Base-by-base conservation (phyloP, 805 yeast genomes). In the Ogataea haglerorum region DNA sequence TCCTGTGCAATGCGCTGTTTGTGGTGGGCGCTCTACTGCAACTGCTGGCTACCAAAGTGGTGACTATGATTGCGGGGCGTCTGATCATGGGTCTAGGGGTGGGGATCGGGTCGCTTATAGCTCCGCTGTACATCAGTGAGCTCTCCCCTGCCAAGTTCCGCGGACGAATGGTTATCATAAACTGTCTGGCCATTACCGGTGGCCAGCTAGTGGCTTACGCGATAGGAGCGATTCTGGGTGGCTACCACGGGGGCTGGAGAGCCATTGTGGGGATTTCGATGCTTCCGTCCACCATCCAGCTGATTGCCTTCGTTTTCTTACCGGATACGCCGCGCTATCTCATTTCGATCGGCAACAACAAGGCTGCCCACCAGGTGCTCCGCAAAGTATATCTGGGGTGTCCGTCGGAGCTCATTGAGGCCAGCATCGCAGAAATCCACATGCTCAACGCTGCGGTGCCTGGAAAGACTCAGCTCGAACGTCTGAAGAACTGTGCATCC, bases 321-420 rank as follows among this genome's bases (percentile, higher is more conserved):
- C 79, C 80, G 2, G 81, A 75, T 51, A 75, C 80, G 13, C 81
- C 81, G 24, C 61, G 81, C 44, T 75, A 51, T 53, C 67, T 75
- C 51, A 69, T 75, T 25, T 70, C 70, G 59, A 64, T 64, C 35
- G 70, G 73, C 32, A 61, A 65, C 38, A 39, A 58, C 31, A 65
- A 62, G 2, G 57, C 54, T 29, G 80, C 80, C 10, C 58, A 51
- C 18, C 44, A 50, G 12, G 76, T 73, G 6, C 56, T 74, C 30
- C 53, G 54, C 40, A 57, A 52, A 40, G 67, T 70, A 10, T 70
- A 75, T 54, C 50, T 51, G 19, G 51, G 58, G 32, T 64, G 72
- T 1, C 56, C 71, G 10, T 63, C 61, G 4, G 64, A 57, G 2
- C 60, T 63, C 34, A 64, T 73, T 21, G 64, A 67, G 19, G 67